Evolutionary conservation across 345 rosid species (phyloP).

Genomic region (Eucalyptus tenuipes): DNA sequence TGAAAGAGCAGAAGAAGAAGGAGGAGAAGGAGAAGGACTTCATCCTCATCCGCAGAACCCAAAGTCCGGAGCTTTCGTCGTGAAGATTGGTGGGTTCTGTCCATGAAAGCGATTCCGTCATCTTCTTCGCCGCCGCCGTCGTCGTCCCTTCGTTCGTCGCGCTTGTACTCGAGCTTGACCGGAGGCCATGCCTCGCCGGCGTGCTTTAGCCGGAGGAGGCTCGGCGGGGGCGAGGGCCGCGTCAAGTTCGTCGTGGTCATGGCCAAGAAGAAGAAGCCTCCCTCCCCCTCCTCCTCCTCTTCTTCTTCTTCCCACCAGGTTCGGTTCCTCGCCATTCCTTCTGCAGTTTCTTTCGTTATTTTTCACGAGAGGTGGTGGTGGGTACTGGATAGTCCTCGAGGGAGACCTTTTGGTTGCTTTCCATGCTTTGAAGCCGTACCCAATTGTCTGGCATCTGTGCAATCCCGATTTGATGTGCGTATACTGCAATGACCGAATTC

Average conservation of each 20-base stretch:
- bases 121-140: background rate
- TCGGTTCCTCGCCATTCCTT: background rate
- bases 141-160: background rate
- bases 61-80: background rate
- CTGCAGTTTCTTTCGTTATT: background rate
- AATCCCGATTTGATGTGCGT: background rate
- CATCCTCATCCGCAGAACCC: background rate
- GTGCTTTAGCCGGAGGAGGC: background rate
- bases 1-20: background rate
- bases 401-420: background rate
- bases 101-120: background rate
- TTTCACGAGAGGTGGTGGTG: background rate
- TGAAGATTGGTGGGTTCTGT: background rate
- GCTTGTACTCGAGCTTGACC: background rate
- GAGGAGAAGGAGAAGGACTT: background rate
- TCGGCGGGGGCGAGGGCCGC: background rate
- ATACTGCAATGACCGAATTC: background rate
- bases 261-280: constrained; percentile 3
- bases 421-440: background rate
- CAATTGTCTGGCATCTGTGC: background rate
- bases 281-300: background rate
- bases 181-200: background rate
- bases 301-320: background rate
- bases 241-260: background rate
- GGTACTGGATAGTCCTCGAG: background rate